Percentiles rank a stretch among this genome's conserved stretches.
Evolutionary conservation across 177 flowering plant genomes (phyloP).

Genomic region (Tripterygium wilfordii): DNA sequence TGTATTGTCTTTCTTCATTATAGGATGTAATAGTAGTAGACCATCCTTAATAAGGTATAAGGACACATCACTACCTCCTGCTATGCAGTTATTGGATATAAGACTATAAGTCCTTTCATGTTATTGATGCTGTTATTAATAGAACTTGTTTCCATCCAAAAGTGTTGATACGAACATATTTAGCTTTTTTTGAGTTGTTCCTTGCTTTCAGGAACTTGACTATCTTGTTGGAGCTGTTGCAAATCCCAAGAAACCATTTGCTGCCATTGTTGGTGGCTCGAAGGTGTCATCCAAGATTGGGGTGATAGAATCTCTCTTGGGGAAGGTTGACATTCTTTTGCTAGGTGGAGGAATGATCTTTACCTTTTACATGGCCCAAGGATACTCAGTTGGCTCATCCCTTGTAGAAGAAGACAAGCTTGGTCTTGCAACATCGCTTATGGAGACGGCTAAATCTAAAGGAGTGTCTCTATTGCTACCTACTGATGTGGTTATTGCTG

Average conservation of each 20-base stretch:
- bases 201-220: conserved; percentile 67
- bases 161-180: too few species aligned
- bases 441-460: conserved; percentile 76
- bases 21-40: too few species aligned
- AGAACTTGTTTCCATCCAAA: too few species aligned
- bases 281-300: conserved; percentile 89
- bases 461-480: conserved; percentile 81
- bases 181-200: conserved; percentile 1
- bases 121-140: too few species aligned
- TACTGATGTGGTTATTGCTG: conserved; percentile 75
- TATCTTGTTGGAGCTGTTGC: conserved; percentile 90
- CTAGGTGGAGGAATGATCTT: conserved; percentile 95
- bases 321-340: conserved; percentile 63
- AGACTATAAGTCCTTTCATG: too few species aligned
- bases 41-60: too few species aligned
- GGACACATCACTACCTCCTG: too few species aligned
- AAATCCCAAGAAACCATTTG: conserved; percentile 88
- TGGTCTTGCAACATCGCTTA: conserved; percentile 63
- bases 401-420: conserved; percentile 94
- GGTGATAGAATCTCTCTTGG: conserved; percentile 78
- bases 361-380: conserved; percentile 96
- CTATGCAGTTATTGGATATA: too few species aligned
- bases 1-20: too few species aligned
- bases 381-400: conserved; percentile 67
- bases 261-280: conserved; percentile 93